Base-by-base conservation (phyloP, 1,284 basidiomycete species). In the Meira miltonrushii region DNA sequence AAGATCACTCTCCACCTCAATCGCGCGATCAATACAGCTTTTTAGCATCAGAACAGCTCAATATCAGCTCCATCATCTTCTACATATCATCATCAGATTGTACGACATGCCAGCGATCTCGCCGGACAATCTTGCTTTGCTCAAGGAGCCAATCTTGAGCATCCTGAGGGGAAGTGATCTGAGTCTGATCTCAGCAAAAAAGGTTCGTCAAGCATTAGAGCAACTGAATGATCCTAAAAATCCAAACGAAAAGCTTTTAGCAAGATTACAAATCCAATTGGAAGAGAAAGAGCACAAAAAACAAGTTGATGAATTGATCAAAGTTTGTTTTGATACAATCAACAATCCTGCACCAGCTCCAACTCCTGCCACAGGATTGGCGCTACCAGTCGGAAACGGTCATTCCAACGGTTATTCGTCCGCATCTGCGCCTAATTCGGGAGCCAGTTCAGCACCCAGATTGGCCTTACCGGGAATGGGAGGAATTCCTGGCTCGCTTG, bases 391-490 rank as follows among this genome's bases (percentile, higher is more conserved):
- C 43, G 43, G 43, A 4, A 25, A 25, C 9, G 43, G 43, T 25
- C 28, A 33, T 33, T 33, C 28, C 4, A 33, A 33, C 8, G 28
- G 28, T 33, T 33, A 33, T 33, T 33, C 28, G 28, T 8, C 28
- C 28, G 28, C 28, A 33, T 33, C 28, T 33, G 28, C 28, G 3
- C 28, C 28, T 8, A 33, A 33, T 33, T 33, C 28, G 3, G 40
- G 40, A 5, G 40, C 40, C 13, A 43, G 19, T 11, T 8, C 17
- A 21, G 21, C 21, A 12, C 46, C 46, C 5, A 6, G 68, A 17
- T 63, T 69, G 17, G 66, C 70, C 28, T 62, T 74, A 3, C 71
- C 71, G 10, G 71, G 71, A 33, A 58, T 66, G 13, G 71, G 70
- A 23, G 68, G 66, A 39, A 64, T 70, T 9, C 62, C 65, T 15